Evolutionary conservation across 2,329 filamentous ascomycete species (phyloP).

Genomic region (Alternaria burnsii): DNA sequence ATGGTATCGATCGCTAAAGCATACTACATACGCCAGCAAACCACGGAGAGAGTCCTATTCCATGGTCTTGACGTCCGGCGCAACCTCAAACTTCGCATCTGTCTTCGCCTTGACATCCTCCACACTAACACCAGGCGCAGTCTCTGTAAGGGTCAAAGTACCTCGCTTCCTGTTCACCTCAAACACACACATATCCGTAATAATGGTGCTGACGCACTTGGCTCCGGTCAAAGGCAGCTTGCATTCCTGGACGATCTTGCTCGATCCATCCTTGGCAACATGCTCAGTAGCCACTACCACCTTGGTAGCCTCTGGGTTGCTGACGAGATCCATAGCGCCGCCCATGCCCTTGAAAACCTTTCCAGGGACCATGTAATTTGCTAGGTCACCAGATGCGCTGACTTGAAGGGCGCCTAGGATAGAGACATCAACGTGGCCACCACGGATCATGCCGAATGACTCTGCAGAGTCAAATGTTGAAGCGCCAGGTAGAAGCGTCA

Average conservation of each 20-base stretch:
- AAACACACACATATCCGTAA: constrained; percentile 53
- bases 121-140: constrained; percentile 84
- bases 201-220: constrained; percentile 50
- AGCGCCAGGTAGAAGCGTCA: constrained; percentile 82
- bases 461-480: constrained; percentile 86
- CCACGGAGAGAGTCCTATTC: constrained; percentile 25
- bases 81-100: constrained; percentile 81
- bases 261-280: constrained; percentile 88
- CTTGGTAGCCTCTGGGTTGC: constrained; percentile 82
- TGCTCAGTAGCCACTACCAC: constrained; percentile 95
- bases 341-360: constrained; percentile 90
- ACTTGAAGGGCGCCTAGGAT: constrained; percentile 94
- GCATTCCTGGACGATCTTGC: constrained; percentile 83
- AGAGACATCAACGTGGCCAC: constrained; percentile 83
- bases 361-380: constrained; percentile 92
- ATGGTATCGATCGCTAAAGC: background rate
- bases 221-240: constrained; percentile 50
- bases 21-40: background rate
- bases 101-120: constrained; percentile 89
- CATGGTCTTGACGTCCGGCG: constrained; percentile 83
- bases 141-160: constrained; percentile 76
- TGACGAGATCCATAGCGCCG: constrained; percentile 89
- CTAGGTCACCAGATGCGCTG: constrained; percentile 78
- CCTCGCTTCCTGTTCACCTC: constrained; percentile 76
- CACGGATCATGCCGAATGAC: constrained; percentile 92